These are phyloP conservation scores for Telopea speciosissima DNA, from an alignment of 177 flowering plant genomes.

Conservation along the genomic window DNA sequence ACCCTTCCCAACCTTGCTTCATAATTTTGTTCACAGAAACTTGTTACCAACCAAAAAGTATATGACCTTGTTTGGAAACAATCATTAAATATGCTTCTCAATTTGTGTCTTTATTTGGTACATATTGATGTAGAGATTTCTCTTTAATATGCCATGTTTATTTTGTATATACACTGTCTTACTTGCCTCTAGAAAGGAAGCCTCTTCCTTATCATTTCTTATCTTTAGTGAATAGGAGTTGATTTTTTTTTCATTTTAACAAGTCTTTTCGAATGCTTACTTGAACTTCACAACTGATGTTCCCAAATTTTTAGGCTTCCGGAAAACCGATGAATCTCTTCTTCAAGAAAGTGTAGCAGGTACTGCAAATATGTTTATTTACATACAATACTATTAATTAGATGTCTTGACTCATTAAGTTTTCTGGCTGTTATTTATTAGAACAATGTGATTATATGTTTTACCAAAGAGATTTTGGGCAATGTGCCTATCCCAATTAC, in stretches of 20 bases:
- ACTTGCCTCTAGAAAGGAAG: neutral
- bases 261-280: neutral
- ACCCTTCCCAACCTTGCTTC: too few relatives aligned
- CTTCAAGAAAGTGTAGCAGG: conserved; percentile 81
- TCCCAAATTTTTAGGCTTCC: conserved; percentile 46
- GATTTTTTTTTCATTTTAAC: too few relatives aligned
- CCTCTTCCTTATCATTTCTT: neutral
- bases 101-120: neutral
- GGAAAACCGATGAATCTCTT: conserved; percentile 66
- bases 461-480: neutral
- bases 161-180: neutral
- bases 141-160: neutral
- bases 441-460: neutral
- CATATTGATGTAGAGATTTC: neutral
- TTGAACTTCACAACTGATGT: neutral
- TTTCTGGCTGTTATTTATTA: neutral
- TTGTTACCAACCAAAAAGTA: too few relatives aligned
- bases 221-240: neutral
- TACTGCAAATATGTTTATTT: conserved; percentile 16
- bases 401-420: neutral
- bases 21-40: too few relatives aligned
- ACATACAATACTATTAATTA: neutral
- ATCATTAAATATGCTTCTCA: neutral
- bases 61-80: neutral
- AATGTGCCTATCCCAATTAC: neutral